phyloP scores from a whole-genome alignment of 371 early-diverging fungal genomes.

The Entomophthora muscae region DNA sequence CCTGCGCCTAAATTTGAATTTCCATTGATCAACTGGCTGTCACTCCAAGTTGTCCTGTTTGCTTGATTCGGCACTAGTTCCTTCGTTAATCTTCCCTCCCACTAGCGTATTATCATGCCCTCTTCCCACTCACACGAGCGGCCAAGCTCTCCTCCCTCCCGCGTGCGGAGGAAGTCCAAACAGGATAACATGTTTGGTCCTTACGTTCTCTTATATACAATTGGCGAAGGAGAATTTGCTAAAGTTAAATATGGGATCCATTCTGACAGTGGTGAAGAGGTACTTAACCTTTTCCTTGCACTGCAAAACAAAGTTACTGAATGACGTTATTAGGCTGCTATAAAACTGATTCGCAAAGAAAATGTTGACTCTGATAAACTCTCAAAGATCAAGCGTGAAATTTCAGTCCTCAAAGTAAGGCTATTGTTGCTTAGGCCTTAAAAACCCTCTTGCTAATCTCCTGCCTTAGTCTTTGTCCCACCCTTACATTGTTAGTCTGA shows the following conservation, averaged over 20 bases:
- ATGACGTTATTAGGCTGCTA: constrained; percentile 61
- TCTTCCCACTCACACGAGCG: background rate
- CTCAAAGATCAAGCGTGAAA: constrained; percentile 66
- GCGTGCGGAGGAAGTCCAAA: constrained; percentile 7
- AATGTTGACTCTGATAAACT: constrained; percentile 58
- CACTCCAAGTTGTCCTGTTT: too few species aligned
- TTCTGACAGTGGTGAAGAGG: constrained; percentile 76
- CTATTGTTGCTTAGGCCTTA: too few species aligned
- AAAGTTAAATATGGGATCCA: constrained; percentile 94
- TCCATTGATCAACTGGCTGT: too few species aligned
- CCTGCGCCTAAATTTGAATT: too few species aligned
- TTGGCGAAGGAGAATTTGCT: constrained; percentile 97
- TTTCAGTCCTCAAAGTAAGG: constrained; percentile 58
- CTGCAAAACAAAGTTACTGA: constrained; percentile 3
- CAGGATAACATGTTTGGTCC: constrained; percentile 65
- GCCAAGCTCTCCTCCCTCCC: background rate
- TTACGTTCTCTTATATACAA: constrained; percentile 82
- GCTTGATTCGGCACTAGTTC: too few species aligned
- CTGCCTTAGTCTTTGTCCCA: constrained; percentile 62
- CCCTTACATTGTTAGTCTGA: constrained; percentile 79
- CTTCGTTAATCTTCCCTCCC: too few species aligned
- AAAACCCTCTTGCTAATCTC: too few species aligned
- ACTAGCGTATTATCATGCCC: background rate
- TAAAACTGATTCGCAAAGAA: constrained; percentile 63
- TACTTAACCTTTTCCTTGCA: constrained; percentile 23